Evolutionary conservation across 225 moss, liverwort and hornwort genomes (phyloP), one percentile per base, ranked within the genome.

Genomic region (Pseudoscleropodium purum): DNA sequence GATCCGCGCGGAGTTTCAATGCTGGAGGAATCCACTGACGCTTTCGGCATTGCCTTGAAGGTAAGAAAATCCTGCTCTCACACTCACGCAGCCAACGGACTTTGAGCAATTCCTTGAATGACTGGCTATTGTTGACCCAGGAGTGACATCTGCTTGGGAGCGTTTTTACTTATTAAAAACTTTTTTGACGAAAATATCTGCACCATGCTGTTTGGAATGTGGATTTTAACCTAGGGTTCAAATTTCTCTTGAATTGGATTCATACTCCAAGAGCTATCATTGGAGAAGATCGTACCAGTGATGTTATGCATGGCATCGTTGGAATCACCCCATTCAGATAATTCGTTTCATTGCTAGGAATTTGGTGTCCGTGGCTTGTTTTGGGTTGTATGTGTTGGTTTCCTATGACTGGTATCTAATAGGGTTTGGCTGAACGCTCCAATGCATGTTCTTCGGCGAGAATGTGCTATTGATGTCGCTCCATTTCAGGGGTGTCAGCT

Each of bases 1-100:
- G 92, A 95, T 89, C 94, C 94, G 36, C 91, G 92, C 2, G 77
- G 85, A 11, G 33, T 36, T 36, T 63, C 93, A 7, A 56, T 65
- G 23, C 74, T 92, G 15, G 78, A 91, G 75, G 86, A 90, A 41
- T 88, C 92, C 11, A 78, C 81, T 2, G 95, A 95, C 83, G 95
- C 95, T 41, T 95, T 95, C 37, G 90, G 36, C 41, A 92, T 95
- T 37, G 92, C 94, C 74, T 75, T 95, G 31, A 72, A 92, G 91
- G 95, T 92, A 63, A 41, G 30, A 4, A 63, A 24, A 37, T 56
- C 24, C 11, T 76, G 34, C 19, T 39, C 34, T 61, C 74, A 5
- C 41, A 7, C 41, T n/a, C 69, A 25, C 49, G n/a, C 16, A 49
- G 15, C 31, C 29, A 62, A 49, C 17, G 25, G 21, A 31, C 26